phyloP scores from a whole-genome alignment of 768 basidiomycete species.

The Phlebiopsis flavidoalba region DNA sequence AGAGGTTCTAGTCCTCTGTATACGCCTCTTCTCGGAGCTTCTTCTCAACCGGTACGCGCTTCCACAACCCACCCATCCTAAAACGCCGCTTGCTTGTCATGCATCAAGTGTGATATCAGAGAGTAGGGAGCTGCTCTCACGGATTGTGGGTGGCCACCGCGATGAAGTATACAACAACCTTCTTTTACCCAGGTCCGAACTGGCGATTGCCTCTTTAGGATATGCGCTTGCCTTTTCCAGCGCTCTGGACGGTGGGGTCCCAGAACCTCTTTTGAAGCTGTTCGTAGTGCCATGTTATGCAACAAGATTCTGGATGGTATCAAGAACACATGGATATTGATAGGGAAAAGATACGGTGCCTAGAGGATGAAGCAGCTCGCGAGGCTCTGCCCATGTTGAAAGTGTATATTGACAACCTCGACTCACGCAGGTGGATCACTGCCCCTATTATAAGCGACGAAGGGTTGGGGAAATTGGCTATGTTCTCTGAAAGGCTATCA shows the following conservation, averaged over 20 bases:
- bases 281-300: conserved; percentile 14
- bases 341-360: background rate
- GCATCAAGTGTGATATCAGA: conserved; percentile 5
- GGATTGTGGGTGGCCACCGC: conserved; percentile 6
- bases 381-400: background rate
- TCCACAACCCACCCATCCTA: conserved; percentile 7
- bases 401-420: background rate
- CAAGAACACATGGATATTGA: conserved; percentile 4
- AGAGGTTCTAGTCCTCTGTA: conserved; percentile 19
- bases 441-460: background rate
- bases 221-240: conserved; percentile 14
- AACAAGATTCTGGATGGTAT: conserved; percentile 14
- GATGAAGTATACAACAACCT: conserved; percentile 10
- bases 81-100: conserved; percentile 12
- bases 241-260: conserved; percentile 10
- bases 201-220: conserved; percentile 13
- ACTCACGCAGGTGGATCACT: background rate
- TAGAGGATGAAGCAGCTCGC: background rate
- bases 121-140: background rate
- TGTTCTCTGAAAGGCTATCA: background rate
- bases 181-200: conserved; percentile 16
- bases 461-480: background rate
- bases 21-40: conserved; percentile 18
- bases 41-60: conserved; percentile 11
- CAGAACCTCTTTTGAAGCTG: conserved; percentile 10